These are phyloP conservation scores for Cadophora sp. DNA, from an alignment of 2,329 filamentous ascomycete species.

Conservation along the genomic window DNA sequence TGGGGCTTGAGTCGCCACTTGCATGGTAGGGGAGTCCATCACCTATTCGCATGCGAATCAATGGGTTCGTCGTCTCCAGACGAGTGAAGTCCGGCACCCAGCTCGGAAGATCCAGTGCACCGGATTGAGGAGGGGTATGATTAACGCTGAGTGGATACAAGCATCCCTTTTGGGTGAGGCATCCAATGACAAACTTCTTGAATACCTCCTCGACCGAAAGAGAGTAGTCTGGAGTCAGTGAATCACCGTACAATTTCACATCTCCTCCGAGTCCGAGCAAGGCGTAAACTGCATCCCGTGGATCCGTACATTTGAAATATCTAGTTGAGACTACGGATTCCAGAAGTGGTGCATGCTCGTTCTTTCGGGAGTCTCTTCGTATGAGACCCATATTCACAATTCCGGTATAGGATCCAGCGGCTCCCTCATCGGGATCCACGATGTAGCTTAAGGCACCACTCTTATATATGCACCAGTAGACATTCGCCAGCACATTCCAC, in stretches of 20 bases:
- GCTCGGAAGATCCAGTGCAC: background rate
- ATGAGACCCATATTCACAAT: slow-evolving; percentile 1
- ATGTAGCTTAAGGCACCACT: background rate
- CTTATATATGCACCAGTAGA: background rate
- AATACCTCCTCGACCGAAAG: background rate
- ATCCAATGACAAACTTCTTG: slow-evolving; percentile 3
- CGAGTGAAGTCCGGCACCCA: slow-evolving; percentile 3
- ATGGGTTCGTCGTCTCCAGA: background rate
- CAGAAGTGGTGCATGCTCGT: background rate
- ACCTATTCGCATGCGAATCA: background rate
- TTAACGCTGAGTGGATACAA: background rate
- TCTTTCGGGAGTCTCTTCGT: background rate
- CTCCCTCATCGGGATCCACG: background rate
- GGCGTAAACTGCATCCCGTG: background rate
- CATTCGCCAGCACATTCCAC: background rate
- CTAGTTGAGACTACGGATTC: background rate
- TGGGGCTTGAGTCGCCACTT: background rate
- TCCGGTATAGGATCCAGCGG: background rate
- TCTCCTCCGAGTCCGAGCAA: background rate
- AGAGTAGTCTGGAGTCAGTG: background rate
- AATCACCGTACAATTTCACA: background rate
- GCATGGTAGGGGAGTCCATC: background rate
- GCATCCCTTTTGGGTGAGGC: background rate
- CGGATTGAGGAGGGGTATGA: background rate
- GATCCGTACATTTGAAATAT: slow-evolving; percentile 9